Evolutionary conservation across 257 asterid species (phyloP), one percentile per base, ranked within the genome.

Genomic region (Plantago major): DNA sequence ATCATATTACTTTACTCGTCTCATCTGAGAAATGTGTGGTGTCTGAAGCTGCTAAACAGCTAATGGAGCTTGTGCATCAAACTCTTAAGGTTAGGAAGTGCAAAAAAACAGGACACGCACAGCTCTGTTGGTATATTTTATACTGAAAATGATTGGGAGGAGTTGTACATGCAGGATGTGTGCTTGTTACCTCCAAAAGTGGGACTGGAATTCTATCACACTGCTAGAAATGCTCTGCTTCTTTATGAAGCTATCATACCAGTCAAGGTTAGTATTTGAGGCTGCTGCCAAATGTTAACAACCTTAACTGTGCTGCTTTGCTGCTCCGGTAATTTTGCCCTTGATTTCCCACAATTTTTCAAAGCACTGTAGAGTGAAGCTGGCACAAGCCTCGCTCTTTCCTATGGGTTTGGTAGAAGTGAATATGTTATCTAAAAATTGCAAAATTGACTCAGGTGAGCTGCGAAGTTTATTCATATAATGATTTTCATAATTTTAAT

Each of bases 211-310:
- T 87, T 89, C 78, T 93, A 89, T 74, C 81, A 79, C 57, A 80
- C 94, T 71, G 89, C 96, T 69, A 83, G 94, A 82, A 88, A 87
- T 76, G 80, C 92, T 65, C 74, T 89, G 56, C 77, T 81, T 71
- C 97, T 93, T 52, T 93, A 93, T 76, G 99, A 89, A 83, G 95
- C 92, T 58, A 73, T 87, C 66, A 54, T 93, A 74, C 97, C 92
- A 26, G 96, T 82, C 75, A 89, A 89, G 99, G 96, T 93, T 68
- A 75, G 96, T 78, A 70, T 60, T 42, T 37, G 56, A 62, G 62
- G 22, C 63, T 55, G 38, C 54, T 69, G 26, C 22, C 0, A 53
- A 19, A 37, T 53, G 43, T 61, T 67, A 22, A 64, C 46, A 33
- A 49, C 56, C 42, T 16, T 16, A 49, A 12, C 26, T 22, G 26